These are phyloP conservation scores for Ceratocystis smalleyi DNA, from an alignment of 2,329 filamentous ascomycete genomes.

Conservation along the genomic window DNA sequence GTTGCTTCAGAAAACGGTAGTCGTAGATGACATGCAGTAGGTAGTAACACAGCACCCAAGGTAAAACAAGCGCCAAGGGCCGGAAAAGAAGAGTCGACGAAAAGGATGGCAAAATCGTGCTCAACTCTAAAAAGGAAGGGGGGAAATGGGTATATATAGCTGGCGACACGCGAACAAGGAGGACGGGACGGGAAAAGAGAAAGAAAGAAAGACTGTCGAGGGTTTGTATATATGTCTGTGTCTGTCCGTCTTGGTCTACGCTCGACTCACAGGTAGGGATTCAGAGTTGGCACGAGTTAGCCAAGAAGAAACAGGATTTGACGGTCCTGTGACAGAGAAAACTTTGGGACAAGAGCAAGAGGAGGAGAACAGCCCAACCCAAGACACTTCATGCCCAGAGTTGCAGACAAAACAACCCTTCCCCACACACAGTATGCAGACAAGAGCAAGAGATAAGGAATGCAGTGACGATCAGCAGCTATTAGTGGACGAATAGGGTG, in stretches of 20 bases:
- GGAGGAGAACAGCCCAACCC: no score
- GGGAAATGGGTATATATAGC: no score
- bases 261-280: no score
- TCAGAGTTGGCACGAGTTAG: no score
- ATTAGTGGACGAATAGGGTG: not conserved
- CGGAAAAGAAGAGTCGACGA: not conserved
- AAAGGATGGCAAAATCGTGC: not conserved
- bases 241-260: no score
- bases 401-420: not conserved
- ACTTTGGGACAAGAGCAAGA: no score
- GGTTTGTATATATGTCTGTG: no score
- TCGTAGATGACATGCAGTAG: conserved; percentile 1
- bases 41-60: conserved; percentile 1
- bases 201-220: no score
- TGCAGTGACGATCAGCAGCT: not conserved
- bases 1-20: conserved; percentile 2
- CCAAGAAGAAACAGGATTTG: not conserved
- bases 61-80: not conserved
- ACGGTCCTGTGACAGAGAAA: not conserved
- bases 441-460: not conserved
- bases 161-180: no score
- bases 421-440: not conserved
- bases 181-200: no score
- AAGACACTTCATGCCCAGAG: not conserved
- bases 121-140: not conserved